Base-by-base conservation (phyloP, 2,329 filamentous ascomycete genomes). In the Drechslerella dactyloides region DNA sequence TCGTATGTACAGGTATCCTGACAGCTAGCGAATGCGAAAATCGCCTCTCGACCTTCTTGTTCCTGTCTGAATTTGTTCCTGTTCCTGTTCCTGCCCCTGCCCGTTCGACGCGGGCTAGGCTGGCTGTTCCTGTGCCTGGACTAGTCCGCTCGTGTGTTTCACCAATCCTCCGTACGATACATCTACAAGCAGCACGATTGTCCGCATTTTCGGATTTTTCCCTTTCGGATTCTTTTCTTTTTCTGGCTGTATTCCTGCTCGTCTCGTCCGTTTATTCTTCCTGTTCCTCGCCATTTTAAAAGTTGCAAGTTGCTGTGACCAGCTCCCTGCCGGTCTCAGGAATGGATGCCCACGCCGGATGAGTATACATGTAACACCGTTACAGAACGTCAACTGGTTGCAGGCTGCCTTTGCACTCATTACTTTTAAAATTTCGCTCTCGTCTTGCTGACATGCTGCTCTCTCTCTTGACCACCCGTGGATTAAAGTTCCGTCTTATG, bases 311-410 rank as follows among this genome's bases (percentile, higher is more conserved):
- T n/a, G n/a, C n/a, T n/a, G n/a, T n/a, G n/a, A n/a, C n/a, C n/a
- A n/a, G n/a, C 13, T 35, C 57, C 56, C 23, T 56, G 57, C 56
- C 46, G 37, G 51, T 56, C 63, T 60, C 42, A 61, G 52, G 64
- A 58, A 69, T 61, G 48, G 23, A 46, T 57, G 33, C 27, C 11
- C 24, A n/a, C 35, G 55, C 56, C 42, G 42, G 56, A 69, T 35
- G 13, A 42, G 55, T 61, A 51, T 46, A 52, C 50, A 33, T 42
- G 37, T 13, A 42, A 42, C 37, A 42, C 3, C 3, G 15, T 17
- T 42, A 15, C 13, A 13, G n/a, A 6, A 17, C 13, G 5, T 15
- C 4, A 13, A 3, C 37, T 17, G n/a, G 11, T 4, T 42, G 11
- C n/a, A 3, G 37, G 13, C 37, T 42, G 37, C n/a, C n/a, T 33